Evolutionary conservation across 768 basidiomycete species (phyloP).

Genomic region (Suillus subalutaceus): DNA sequence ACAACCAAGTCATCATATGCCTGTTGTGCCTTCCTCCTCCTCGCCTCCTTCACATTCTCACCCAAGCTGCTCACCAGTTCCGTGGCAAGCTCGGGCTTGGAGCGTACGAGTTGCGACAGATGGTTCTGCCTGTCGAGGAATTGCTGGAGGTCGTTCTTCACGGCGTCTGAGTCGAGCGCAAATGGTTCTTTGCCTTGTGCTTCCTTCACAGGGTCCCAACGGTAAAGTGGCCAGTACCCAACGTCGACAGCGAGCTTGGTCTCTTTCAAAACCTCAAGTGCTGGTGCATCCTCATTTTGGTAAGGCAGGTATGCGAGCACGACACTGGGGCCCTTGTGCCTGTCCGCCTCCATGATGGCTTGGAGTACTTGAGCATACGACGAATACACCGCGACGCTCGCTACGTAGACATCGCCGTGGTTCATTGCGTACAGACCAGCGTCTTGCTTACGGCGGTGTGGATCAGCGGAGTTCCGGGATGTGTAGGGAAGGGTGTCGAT

Average conservation of each 20-base stretch:
- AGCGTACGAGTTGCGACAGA: constrained; percentile 87
- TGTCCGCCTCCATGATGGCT: constrained; percentile 88
- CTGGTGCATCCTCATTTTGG: constrained; percentile 69
- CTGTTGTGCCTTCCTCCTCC: constrained; percentile 78
- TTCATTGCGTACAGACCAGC: constrained; percentile 98
- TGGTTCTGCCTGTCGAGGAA: constrained; percentile 98
- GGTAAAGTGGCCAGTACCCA: constrained; percentile 97
- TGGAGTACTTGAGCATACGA: constrained; percentile 95
- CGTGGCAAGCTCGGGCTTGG: constrained; percentile 77
- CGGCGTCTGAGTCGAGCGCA: constrained; percentile 86
- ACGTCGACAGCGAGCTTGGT: constrained; percentile 96
- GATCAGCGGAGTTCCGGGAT: constrained; percentile 66
- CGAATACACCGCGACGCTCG: constrained; percentile 93
- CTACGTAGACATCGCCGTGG: constrained; percentile 95
- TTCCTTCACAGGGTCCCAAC: constrained; percentile 94
- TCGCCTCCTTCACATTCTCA: constrained; percentile 79
- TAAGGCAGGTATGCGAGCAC: constrained; percentile 96
- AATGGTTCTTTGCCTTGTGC: constrained; percentile 79
- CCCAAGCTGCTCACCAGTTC: constrained; percentile 87
- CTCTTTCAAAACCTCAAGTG: constrained; percentile 93
- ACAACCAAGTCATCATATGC: constrained; percentile 84
- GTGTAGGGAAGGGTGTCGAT: constrained; percentile 93
- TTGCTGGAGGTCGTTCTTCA: constrained; percentile 90
- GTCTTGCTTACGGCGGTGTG: constrained; percentile 87
- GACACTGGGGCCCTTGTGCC: constrained; percentile 86